Evolutionary conservation across 129 eudicot genomes (phyloP).

Genomic region (Ambrosia trifida): DNA sequence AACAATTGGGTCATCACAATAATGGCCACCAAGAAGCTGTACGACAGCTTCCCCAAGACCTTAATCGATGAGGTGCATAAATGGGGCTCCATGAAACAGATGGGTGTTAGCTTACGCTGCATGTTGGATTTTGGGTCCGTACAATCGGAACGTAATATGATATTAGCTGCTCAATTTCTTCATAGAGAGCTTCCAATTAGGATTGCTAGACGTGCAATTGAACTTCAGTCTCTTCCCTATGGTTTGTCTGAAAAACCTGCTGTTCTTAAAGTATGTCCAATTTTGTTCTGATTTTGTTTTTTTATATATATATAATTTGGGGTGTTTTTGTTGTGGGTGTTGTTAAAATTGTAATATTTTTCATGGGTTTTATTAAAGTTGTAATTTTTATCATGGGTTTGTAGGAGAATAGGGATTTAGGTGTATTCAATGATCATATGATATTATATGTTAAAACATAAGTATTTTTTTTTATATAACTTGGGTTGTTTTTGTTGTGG

Average conservation of each 20-base stretch:
- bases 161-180: conserved; percentile 84
- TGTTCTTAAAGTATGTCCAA: conserved; percentile 51
- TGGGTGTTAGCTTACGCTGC: conserved; percentile 80
- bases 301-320: not conserved
- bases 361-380: no score
- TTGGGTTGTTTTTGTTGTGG: no score
- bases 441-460: no score
- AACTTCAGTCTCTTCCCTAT: conserved; percentile 76
- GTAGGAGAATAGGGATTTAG: no score
- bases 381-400: no score
- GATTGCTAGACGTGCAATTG: conserved; percentile 82
- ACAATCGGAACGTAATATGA: conserved; percentile 57
- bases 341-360: no score
- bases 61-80: conserved; percentile 67
- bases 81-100: conserved; percentile 90
- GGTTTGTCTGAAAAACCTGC: conserved; percentile 88
- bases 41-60: conserved; percentile 46
- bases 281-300: no score
- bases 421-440: no score
- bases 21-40: conserved; percentile 70
- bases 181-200: conserved; percentile 87
- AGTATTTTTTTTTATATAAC: no score
- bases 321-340: no score
- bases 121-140: conserved; percentile 93
- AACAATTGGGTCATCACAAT: no score